Base-by-base conservation (phyloP, 2,329 filamentous ascomycete genomes). In the Massarina eburnea region DNA sequence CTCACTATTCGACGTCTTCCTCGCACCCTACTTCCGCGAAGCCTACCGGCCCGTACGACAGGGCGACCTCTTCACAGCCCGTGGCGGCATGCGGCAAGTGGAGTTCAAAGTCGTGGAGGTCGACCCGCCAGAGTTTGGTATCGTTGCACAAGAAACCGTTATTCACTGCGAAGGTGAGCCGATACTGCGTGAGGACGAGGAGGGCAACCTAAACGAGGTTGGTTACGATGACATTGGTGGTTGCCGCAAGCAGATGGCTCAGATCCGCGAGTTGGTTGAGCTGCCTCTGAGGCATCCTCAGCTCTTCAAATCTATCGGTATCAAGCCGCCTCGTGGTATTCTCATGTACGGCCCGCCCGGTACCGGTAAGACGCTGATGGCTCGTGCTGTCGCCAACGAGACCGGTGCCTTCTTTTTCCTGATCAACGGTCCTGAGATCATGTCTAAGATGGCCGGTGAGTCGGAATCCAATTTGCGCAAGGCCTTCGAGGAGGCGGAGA, bases 381-480 rank as follows among this genome's bases (percentile, higher is more conserved):
- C 94, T 67, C 89, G 94, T 74, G 94, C 94, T 54, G 94, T 99
- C 45, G 94, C 94, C 75, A 97, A 97, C 76, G 94, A 97, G 80
- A 97, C 94, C 26, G 94, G 94, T 64, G 92, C 92, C 39, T 97
- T 97, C 80, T 99, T 99, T 80, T 97, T 99, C 84, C 77, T 97
- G 54, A 97, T 99, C 83, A 97, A 97, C 76, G 92, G 94, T 56
- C 94, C 94, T 41, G 94, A 97, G 73, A 97, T 99, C 78, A 97
- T 99, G 94, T 96, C 92, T 48, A 97, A 97, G 84, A 97, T 97
- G 94, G 94, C 94, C 49, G 94, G 94, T 83, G 94, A 99, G 76
- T 97, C 94, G 48, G 94, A 97, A 74, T 97, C 92, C 49, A 97
- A 97, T 73, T 76, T 99, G 59, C 88, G 94, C 65, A 97, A 97